A percentile compares a stretch with the other conserved stretches of the same genome.
Conservation (phyloP, 164 flowering plant species). For the Tinospora cordifolia region DNA sequence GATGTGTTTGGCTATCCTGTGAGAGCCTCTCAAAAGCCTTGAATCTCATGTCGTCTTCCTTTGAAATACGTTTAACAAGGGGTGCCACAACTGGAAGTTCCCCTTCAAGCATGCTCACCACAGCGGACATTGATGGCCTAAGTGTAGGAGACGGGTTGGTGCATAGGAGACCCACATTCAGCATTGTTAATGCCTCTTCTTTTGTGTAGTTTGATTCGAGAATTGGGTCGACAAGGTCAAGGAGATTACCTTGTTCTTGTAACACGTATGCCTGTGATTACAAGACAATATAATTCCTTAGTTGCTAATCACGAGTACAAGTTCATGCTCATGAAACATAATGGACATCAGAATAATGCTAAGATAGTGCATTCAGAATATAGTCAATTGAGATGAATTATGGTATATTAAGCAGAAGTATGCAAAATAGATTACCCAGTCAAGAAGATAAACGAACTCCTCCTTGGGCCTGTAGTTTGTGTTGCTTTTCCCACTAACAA, state of each 20-base stretch:
- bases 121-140: constrained; percentile 78
- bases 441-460: constrained; percentile 61
- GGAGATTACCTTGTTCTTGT: constrained; percentile 62
- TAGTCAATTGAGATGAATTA: too few species aligned
- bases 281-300: neutral
- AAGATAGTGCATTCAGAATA: too few species aligned
- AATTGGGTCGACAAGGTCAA: constrained; percentile 63
- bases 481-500: constrained; percentile 76
- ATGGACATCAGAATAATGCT: neutral
- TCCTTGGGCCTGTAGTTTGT: constrained; percentile 46
- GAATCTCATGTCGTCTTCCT: constrained; percentile 19
- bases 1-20: constrained; percentile 17
- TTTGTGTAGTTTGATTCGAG: constrained; percentile 45
- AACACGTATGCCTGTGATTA: constrained; percentile 50
- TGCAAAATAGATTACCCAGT: constrained; percentile 54
- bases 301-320: neutral
- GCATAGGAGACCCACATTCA: constrained; percentile 63
- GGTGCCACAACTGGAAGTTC: constrained; percentile 41
- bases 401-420: neutral
- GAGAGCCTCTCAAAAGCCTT: constrained; percentile 25
- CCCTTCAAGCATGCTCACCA: constrained; percentile 76
- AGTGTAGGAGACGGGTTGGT: constrained; percentile 62
- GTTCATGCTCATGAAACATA: neutral
- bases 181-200: constrained; percentile 51
- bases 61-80: constrained; percentile 21